phyloP scores from a whole-genome alignment of 1,284 basidiomycete species.

The Heterobasidion annosum region DNA sequence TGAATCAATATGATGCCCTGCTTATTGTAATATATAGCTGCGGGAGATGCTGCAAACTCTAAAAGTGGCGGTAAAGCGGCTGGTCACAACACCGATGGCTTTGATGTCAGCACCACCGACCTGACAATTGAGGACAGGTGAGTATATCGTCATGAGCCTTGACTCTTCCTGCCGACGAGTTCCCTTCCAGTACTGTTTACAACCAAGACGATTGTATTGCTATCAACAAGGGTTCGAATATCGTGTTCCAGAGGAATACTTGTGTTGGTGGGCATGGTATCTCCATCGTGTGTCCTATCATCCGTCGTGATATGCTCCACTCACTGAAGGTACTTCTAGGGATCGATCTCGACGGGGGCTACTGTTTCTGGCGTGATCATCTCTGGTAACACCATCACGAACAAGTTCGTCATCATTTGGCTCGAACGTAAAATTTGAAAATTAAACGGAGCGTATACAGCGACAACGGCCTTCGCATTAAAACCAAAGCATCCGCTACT shows the following conservation, averaged over 20 bases:
- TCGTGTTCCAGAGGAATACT: conserved; percentile 42
- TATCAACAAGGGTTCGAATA: conserved; percentile 47
- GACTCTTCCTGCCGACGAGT: conserved; percentile 1
- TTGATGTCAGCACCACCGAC: conserved; percentile 35
- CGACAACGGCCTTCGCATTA: conserved; percentile 33
- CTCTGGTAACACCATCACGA: conserved; percentile 31
- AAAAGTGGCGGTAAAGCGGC: conserved; percentile 29
- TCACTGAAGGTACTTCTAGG: conserved; percentile 15
- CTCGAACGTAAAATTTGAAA: not conserved
- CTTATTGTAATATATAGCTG: conserved; percentile 10
- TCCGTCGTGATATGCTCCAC: not conserved
- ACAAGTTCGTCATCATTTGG: conserved; percentile 13
- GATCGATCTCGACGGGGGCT: conserved; percentile 38
- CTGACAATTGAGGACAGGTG: conserved; percentile 32
- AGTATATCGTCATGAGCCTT: not conserved
- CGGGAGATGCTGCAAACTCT: conserved; percentile 31
- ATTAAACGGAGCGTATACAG: conserved; percentile 8
- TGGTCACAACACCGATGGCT: conserved; percentile 43
- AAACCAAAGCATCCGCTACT: conserved; percentile 25
- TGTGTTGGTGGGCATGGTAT: conserved; percentile 54
- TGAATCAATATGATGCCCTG: not conserved
- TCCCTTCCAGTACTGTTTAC: not conserved
- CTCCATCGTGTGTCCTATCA: conserved; percentile 27
- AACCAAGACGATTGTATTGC: conserved; percentile 49
- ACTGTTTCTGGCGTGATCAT: conserved; percentile 40